Base-by-base conservation (phyloP, 2,329 filamentous ascomycete genomes). In the Clonostachys chloroleuca region DNA sequence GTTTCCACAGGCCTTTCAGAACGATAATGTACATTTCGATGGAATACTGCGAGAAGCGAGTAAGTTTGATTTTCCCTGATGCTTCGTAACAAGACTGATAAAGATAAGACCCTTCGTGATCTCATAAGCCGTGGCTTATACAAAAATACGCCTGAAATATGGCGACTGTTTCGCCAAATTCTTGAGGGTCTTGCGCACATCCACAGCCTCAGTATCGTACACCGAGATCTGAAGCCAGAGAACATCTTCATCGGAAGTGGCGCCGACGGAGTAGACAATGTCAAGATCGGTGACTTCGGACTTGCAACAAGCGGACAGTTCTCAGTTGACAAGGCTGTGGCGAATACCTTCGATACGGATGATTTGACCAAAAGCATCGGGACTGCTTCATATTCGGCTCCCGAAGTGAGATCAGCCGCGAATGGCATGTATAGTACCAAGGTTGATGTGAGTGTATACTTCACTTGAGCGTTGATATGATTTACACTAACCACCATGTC, bases 231-330 rank as follows among this genome's bases (percentile, higher is more conserved):
- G 30, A 99, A 99, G 62, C 94, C 94, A 0, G 94, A 97, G 61
- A 99, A 99, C 54, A 86, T 99, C 33, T 99, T 99, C 68, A 95
- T 99, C 54, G 74, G 73, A 35, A 72, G 75, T 37, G 73, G 77
- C 20, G 63, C 73, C 4, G 92, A 97, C 58, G 83, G 87, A 8
- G 80, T 86, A 4, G 89, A 91, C 53, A 94, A 95, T 56, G 91
- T 95, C 36, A 94, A 95, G 55, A 96, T 99, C 56, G 94, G 94
- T 40, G 94, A 99, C 60, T 97, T 99, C 64, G 94, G 94, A 5
- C 75, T 99, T 35, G 94, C 94, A 16, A 97, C 92, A 1, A 94
- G 87, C 52, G 90, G 89, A 1, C 89, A 95, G 57, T 84, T 87
- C 53, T 78, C 82, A 3, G 68, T 77, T 6, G 85, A 87, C 51